phyloP scores from a whole-genome alignment of 257 asterid genomes.

The Nicotiana obtusifolia region DNA sequence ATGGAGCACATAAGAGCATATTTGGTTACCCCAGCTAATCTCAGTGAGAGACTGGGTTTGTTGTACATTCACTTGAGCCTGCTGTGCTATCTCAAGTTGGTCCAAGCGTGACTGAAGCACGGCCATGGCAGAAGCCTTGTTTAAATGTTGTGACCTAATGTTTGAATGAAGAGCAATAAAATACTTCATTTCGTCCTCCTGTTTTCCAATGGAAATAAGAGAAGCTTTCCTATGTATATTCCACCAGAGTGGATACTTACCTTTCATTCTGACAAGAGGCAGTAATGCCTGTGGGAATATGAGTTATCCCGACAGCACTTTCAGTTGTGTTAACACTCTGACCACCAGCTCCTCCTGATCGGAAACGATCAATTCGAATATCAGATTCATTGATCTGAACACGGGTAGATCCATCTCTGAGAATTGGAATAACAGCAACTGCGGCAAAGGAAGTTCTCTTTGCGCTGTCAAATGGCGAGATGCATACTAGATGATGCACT shows the following conservation, averaged over 20 bases:
- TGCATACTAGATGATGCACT: conserved; percentile 89
- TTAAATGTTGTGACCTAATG: conserved; percentile 88
- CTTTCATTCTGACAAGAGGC: conserved; percentile 94
- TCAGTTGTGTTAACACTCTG: conserved; percentile 87
- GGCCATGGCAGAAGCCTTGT: conserved; percentile 91
- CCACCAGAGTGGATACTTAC: conserved; percentile 23
- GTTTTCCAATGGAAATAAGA: not conserved
- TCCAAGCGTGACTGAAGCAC: conserved; percentile 96
- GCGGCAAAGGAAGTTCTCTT: conserved; percentile 95
- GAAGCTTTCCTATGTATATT: not conserved
- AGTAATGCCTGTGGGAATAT: conserved; percentile 82
- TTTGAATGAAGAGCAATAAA: not conserved
- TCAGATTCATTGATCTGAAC: conserved; percentile 85
- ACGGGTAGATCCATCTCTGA: conserved; percentile 63
- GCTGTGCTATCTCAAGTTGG: conserved; percentile 83
- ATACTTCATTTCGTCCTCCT: not conserved
- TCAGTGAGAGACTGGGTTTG: conserved; percentile 83
- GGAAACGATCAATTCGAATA: conserved; percentile 66
- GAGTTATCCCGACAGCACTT: conserved; percentile 96
- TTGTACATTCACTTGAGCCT: conserved; percentile 70
- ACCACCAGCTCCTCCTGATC: conserved; percentile 93
- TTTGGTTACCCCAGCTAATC: conserved; percentile 89
- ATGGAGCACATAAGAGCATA: conserved; percentile 87
- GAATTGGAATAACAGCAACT: conserved; percentile 90
- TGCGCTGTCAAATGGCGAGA: conserved; percentile 84